Base-by-base conservation (phyloP, 2,329 filamentous ascomycete genomes). In the Colletotrichum horii region DNA sequence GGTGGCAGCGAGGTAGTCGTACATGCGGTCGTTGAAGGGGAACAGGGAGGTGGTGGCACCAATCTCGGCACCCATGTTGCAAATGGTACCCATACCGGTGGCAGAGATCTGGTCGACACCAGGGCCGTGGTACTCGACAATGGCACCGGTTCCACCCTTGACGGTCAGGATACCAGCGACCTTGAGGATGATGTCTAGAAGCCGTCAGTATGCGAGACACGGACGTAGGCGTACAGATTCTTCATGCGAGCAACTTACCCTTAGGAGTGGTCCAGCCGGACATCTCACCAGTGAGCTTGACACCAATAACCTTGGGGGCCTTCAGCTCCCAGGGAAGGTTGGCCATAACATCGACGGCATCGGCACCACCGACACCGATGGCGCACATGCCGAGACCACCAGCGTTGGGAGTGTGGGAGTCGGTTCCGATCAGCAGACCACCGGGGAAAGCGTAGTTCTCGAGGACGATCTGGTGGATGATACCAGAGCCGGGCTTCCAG, bases 361-460 rank as follows among this genome's bases (percentile, higher is more conserved):
- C 97, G 83, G 96, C 97, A 91, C 97, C 96, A 88, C 97, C 96
- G 78, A 98, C 96, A 93, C 96, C 96, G 83, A 98, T 98, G 76
- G 95, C 95, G 82, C 91, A 93, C 94, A 97, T 98, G 85, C 96
- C 96, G 75, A 98, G 93, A 92, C 96, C 96, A 90, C 96, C 96
- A 83, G 92, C 96, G 85, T 99, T 99, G 83, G 96, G 96, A 76
- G 97, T 98, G 90, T 99, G 97, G 74, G 96, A 98, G 87, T 98
- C 96, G 80, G 96, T 98, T 86, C 97, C 97, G 84, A 98, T 98
- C 84, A 99, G 93, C 75, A 99, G 92, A 92, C 94, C 96, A 91
- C 97, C 97, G 79, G 97, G 97, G 94, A 98, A 98, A 85, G 96
- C 96, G 87, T 98, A 98, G 91, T 98, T 98, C 90, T 99, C 97